Evolutionary conservation across 2,329 filamentous ascomycete genomes (phyloP).

Genomic region (Neophaeococcomyces aloes): DNA sequence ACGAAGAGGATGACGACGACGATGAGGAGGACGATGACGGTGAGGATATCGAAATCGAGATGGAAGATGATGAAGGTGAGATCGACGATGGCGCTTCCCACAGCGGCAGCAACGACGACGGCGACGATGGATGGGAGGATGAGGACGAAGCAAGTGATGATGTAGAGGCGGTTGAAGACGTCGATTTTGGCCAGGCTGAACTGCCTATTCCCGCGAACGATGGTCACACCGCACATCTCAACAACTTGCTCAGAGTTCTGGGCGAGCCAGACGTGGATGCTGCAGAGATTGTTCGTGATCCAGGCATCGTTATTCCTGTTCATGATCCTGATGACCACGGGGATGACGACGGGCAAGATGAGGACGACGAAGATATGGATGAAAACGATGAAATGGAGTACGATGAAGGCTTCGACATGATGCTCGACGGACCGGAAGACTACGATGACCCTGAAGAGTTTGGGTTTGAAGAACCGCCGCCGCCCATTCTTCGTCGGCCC

Average conservation of each 20-base stretch:
- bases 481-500: constrained; percentile 25
- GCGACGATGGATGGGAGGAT: constrained; percentile 42
- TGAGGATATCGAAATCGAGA: constrained; percentile 46
- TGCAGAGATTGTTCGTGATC: constrained; percentile 9
- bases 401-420: constrained; percentile 17
- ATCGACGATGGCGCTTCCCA: constrained; percentile 29
- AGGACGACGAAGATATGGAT: constrained; percentile 45
- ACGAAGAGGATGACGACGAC: constrained; percentile 43
- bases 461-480: constrained; percentile 47
- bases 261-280: constrained; percentile 16
- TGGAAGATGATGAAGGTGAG: constrained; percentile 39
- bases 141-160: constrained; percentile 38
- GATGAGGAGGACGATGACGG: constrained; percentile 49
- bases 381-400: constrained; percentile 34
- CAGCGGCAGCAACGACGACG: constrained; percentile 23
- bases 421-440: constrained; percentile 33
- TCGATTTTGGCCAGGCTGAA: constrained; percentile 34
- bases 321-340: constrained; percentile 13
- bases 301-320: constrained; percentile 14
- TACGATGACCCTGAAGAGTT: constrained; percentile 36
- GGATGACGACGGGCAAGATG: constrained; percentile 41
- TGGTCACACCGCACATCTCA: constrained; percentile 33
- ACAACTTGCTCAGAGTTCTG: constrained; percentile 20
- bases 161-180: constrained; percentile 34
- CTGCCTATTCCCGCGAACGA: constrained; percentile 21